These are phyloP conservation scores for Aspergillus flavus DNA, from an alignment of 2,329 filamentous ascomycete species.

Conservation along the genomic window DNA sequence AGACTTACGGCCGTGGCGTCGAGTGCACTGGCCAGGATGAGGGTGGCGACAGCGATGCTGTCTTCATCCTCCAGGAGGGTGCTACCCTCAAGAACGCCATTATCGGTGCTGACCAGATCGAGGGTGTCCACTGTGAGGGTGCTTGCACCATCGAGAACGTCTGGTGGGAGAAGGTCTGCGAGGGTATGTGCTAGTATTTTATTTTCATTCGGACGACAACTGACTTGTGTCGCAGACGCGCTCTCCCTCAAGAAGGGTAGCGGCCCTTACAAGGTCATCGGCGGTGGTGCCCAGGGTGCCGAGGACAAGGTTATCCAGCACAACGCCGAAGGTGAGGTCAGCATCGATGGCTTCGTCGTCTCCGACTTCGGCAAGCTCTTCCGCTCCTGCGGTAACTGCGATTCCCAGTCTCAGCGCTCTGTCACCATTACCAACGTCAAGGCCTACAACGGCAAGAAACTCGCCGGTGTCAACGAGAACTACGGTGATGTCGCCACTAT, in stretches of 20 bases:
- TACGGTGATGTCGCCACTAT: slow-evolving; percentile 39
- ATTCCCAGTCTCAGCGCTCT: slow-evolving; percentile 32
- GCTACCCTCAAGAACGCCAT: slow-evolving; percentile 42
- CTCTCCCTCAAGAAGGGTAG: slow-evolving; percentile 37
- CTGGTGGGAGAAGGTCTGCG: slow-evolving; percentile 43
- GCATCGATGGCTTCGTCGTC: slow-evolving; percentile 42
- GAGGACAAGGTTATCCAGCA: slow-evolving; percentile 41
- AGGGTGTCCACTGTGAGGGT: slow-evolving; percentile 44
- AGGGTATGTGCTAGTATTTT: slow-evolving; percentile 23
- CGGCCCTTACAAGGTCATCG: slow-evolving; percentile 37
- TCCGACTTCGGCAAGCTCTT: slow-evolving; percentile 49
- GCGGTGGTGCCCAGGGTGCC: slow-evolving; percentile 38
- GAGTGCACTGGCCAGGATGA: slow-evolving; percentile 46
- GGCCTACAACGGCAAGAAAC: slow-evolving; percentile 31
- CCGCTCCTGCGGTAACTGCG: slow-evolving; percentile 53
- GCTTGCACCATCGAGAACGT: slow-evolving; percentile 36
- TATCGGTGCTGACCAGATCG: slow-evolving; percentile 44
- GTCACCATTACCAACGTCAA: slow-evolving; percentile 35
- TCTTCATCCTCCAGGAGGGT: slow-evolving; percentile 37
- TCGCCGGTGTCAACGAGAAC: slow-evolving; percentile 45
- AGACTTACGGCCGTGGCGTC: slow-evolving; percentile 48
- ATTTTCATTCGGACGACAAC: not conserved
- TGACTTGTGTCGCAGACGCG: slow-evolving; percentile 28
- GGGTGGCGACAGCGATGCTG: slow-evolving; percentile 46
- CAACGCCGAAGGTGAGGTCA: slow-evolving; percentile 36